Evolutionary conservation across 208 protist genomes (phyloP), one percentile per base, ranked within the genome.

Genomic region (Jaenimonas drosophilae): DNA sequence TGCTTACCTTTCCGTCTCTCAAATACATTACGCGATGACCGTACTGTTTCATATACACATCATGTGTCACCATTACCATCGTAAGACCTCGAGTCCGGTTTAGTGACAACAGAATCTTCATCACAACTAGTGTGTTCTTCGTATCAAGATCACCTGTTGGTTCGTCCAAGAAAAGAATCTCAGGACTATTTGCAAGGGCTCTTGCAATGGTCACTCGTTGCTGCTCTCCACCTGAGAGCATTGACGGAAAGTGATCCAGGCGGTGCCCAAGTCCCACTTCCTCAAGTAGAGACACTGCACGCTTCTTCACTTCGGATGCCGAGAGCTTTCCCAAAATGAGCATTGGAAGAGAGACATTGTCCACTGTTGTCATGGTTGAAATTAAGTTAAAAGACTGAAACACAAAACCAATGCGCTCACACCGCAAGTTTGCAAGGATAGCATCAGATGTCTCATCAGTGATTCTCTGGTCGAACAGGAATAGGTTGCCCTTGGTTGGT

Each of bases 341-440:
- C 94, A 98, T 97, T 41, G 96, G 94, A 43, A 98, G 65, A 31
- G 87, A 88, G 9, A 98, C 96, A 61, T 98, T 98, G 49, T 96
- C 91, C 7, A 96, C 31, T 4, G 94, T 91, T 17, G 76, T 76
- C 72, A 98, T 89, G 5, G 93, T 91, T 16, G 91, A 83, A 16
- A 98, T 76, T 17, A 98, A 68, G 63, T 98, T 98, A 56, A 98
- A 98, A 3, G 94, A 96, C 71, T 98, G 96, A 56, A 98, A 98
- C 20, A 98, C 96, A 77, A 98, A 98, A 11, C 94, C 91, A 42
- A 88, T 80, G 28, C 58, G 54, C 17, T 72, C 48, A 58, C 78
- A 82, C 16, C 88, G 62, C 29, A 95, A 11, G 3, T 52, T 9
- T 9, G 84, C 78, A n/a, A 93, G 61, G 23, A 75, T 62, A 20